Base-by-base conservation (phyloP, 2,329 filamentous ascomycete species). In the Alternaria panax region DNA sequence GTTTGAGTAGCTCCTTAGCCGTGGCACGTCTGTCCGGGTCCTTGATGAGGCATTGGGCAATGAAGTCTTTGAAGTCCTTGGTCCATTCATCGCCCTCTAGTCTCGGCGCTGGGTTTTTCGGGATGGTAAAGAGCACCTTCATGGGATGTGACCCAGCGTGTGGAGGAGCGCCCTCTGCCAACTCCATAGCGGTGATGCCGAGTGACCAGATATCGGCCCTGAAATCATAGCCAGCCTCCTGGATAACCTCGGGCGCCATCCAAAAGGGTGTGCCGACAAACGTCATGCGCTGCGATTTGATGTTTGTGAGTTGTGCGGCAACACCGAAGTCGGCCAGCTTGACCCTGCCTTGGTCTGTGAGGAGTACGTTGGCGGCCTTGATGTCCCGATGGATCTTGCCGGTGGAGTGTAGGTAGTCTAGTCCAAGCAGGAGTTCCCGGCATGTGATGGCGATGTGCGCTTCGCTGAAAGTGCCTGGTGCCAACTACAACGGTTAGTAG, bases 221-320 rank as follows among this genome's bases (percentile, higher is more conserved):
- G 81, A 96, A 93, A 78, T 97, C 94, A 81, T 98, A 97, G 47
- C 94, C 94, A 56, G 92, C 95, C 79, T 98, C 94, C 80, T 97
- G 96, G 77, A 98, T 98, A 51, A 98, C 94, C 80, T 98, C 94
- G 7, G 94, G 94, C 2, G 95, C 94, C 94, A 98, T 98, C 95
- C 95, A 98, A 78, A 97, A 98, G 0, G 95, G 95, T 0, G 94
- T 98, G 97, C 95, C 95, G 20, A 99, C 95, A 73, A 99, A 98
- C 0, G 95, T 99, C 79, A 98, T 94, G 54, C 95, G 88, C 78
- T 97, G 93, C 2, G 94, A 97, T 80, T 97, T 97, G 81, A 98
- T 96, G 75, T 97, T 97, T 62, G 92, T 96, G 71, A 99, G 84
- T 78, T 99, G 95, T 28, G 95, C 94, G 7, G 95, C 95, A 41